Percentiles rank a stretch among this genome's conserved stretches.
These are phyloP conservation scores for Monilinia vaccinii-corymbosi DNA, from an alignment of 2,329 filamentous ascomycete species.

Conservation along the genomic window DNA sequence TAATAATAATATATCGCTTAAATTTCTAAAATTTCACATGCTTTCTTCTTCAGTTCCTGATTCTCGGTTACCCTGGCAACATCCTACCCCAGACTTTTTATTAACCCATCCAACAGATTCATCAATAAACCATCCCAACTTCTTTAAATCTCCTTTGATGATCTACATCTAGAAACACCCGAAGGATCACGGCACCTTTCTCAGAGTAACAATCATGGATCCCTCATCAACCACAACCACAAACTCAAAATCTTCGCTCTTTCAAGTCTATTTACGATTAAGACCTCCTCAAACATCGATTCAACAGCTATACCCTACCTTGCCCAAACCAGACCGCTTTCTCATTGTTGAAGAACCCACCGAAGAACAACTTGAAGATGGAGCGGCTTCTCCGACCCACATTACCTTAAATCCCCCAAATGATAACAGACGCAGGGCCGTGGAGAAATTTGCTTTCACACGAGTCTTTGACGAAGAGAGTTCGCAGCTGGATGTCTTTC, in stretches of 20 bases:
- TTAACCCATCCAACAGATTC: too few relatives aligned
- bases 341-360: constrained; percentile 62
- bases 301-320: constrained; percentile 30
- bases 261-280: constrained; percentile 85
- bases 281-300: constrained; percentile 48
- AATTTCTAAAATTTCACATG: not conserved
- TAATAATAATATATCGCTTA: too few relatives aligned
- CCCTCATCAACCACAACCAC: constrained; percentile 28
- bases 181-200: not conserved
- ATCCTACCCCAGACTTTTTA: constrained; percentile 2
- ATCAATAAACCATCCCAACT: constrained; percentile 4
- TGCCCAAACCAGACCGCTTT: constrained; percentile 53
- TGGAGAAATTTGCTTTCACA: constrained; percentile 93
- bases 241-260: constrained; percentile 52
- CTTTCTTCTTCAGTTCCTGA: not conserved
- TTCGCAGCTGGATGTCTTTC: constrained; percentile 77
- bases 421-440: constrained; percentile 72
- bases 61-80: constrained; percentile 4
- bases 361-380: constrained; percentile 32
- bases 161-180: not conserved
- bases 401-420: constrained; percentile 73
- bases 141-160: not conserved
- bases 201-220: constrained; percentile 28
- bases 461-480: constrained; percentile 84
- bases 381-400: constrained; percentile 48